Conservation (phyloP, 1,139 yeast species). For the Geotrichum fermentans region DNA sequence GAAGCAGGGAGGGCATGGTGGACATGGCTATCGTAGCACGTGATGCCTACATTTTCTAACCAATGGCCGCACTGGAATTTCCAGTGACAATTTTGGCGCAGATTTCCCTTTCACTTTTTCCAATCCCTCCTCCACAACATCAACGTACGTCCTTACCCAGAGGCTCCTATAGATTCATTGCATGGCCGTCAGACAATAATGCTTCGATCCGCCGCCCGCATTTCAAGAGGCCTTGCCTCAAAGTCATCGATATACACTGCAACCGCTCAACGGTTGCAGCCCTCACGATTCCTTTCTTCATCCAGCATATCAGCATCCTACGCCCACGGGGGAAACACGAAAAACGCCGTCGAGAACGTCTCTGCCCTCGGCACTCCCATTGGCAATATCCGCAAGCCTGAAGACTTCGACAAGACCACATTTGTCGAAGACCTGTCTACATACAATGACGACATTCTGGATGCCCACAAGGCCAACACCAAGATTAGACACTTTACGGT, state of each 20-base stretch:
- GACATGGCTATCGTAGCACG: neutral
- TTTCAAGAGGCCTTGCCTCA: slow-evolving; percentile 7
- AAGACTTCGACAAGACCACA: slow-evolving; percentile 34
- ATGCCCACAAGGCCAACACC: slow-evolving; percentile 31
- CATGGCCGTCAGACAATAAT: slow-evolving; percentile 1
- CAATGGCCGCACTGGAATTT: slow-evolving; percentile 4
- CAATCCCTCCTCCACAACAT: neutral
- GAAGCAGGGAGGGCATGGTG: no score
- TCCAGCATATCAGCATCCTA: slow-evolving; percentile 16
- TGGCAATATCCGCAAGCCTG: slow-evolving; percentile 35
- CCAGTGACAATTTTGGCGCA: neutral
- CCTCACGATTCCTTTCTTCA: slow-evolving; percentile 9
- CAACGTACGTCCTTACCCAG: neutral
- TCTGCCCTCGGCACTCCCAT: slow-evolving; percentile 33
- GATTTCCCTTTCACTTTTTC: neutral
- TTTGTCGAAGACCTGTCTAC: slow-evolving; percentile 37
- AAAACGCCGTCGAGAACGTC: slow-evolving; percentile 25
- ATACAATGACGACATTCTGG: slow-evolving; percentile 26
- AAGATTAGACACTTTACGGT: slow-evolving; percentile 83
- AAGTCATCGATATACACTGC: slow-evolving; percentile 2
- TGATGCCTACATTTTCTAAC: neutral
- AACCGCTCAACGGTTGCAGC: slow-evolving; percentile 11
- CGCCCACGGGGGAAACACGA: slow-evolving; percentile 18
- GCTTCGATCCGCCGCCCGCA: slow-evolving; percentile 19
- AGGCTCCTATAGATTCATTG: neutral